These are phyloP conservation scores for Podospora anserina DNA, from an alignment of 495 filamentous ascomycete species.

Conservation along the genomic window DNA sequence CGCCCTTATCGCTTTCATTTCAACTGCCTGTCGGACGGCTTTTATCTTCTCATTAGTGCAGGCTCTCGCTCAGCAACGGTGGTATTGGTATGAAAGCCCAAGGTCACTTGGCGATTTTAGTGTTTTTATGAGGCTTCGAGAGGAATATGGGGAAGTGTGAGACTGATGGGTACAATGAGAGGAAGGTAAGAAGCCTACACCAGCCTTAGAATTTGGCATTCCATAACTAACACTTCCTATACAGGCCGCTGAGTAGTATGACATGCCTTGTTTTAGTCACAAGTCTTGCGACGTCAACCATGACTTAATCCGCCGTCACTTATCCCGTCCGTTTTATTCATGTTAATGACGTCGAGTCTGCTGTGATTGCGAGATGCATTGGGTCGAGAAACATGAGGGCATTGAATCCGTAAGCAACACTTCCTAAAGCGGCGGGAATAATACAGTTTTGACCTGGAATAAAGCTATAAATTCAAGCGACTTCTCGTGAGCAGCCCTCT, in stretches of 20 bases:
- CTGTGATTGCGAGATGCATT: too few species aligned
- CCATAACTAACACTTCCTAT: too few species aligned
- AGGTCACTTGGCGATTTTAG: neutral
- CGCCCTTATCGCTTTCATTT: neutral
- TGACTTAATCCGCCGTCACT: neutral
- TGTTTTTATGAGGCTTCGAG: neutral
- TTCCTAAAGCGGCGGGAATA: too few species aligned
- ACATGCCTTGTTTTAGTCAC: neutral
- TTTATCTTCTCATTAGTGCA: neutral
- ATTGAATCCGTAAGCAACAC: too few species aligned
- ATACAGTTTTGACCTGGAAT: too few species aligned
- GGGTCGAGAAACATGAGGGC: too few species aligned
- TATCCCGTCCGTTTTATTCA: neutral
- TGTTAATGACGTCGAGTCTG: too few species aligned
- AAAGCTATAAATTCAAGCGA: too few species aligned
- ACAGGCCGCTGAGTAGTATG: too few species aligned
- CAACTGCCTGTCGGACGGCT: neutral
- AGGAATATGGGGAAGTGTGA: neutral
- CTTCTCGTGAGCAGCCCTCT: too few species aligned
- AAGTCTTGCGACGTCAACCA: neutral
- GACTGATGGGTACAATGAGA: neutral
- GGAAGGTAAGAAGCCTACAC: neutral
- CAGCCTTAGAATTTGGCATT: too few species aligned
- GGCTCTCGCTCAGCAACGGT: neutral
- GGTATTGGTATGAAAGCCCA: neutral